Conservation (phyloP, 176 grass and related monocot species). For the Lolium perenne region DNA sequence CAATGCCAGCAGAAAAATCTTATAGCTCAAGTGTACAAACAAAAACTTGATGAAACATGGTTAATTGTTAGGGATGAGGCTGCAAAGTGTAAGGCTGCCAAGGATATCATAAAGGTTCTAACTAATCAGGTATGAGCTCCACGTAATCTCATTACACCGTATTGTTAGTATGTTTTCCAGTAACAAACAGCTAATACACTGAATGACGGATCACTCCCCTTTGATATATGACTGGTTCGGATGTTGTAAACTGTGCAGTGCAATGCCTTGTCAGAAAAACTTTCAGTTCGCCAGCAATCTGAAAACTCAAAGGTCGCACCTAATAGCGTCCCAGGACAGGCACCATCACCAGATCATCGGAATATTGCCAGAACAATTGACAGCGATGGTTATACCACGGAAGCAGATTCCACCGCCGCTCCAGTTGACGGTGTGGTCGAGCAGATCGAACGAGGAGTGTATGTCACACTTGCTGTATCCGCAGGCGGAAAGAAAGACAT, state of each 20-base stretch:
- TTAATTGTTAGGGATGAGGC: slow-evolving; percentile 82
- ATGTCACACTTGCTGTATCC: slow-evolving; percentile 59
- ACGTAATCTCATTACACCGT: background rate
- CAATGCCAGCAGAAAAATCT: slow-evolving; percentile 70
- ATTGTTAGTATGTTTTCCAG: slow-evolving; percentile 7
- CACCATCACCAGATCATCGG: slow-evolving; percentile 29
- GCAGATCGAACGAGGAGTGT: slow-evolving; percentile 85
- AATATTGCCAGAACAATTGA: slow-evolving; percentile 37
- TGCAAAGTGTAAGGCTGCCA: slow-evolving; percentile 82
- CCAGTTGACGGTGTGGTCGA: slow-evolving; percentile 43
- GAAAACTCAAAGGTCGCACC: slow-evolving; percentile 33
- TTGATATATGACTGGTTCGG: slow-evolving; percentile 17
- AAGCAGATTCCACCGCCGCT: background rate
- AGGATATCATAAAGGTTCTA: slow-evolving; percentile 83
- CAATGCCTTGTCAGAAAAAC: slow-evolving; percentile 65
- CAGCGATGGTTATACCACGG: slow-evolving; percentile 22
- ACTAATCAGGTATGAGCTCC: slow-evolving; percentile 65
- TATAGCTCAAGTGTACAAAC: slow-evolving; percentile 70
- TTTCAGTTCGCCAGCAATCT: slow-evolving; percentile 26
- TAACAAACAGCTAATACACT: background rate
- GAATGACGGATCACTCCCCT: background rate
- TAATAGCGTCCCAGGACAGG: background rate
- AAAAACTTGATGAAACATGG: slow-evolving; percentile 87
- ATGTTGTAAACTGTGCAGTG: slow-evolving; percentile 52
- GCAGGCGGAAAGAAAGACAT: slow-evolving; percentile 66